phyloP scores from a whole-genome alignment of 768 basidiomycete species.

The Suillus tomentosus region DNA sequence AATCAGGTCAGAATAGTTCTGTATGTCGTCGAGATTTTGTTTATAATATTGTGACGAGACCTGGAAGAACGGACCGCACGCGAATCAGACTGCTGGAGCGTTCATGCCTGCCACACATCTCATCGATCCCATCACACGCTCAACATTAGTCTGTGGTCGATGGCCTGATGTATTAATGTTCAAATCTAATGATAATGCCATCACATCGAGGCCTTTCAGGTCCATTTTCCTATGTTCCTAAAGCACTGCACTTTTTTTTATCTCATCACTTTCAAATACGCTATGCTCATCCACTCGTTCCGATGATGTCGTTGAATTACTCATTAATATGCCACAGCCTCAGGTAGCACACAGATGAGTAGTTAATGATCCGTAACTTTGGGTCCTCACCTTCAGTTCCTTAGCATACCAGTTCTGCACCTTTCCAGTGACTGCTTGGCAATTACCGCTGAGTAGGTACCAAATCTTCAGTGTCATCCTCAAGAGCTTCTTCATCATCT shows the following conservation, averaged over 20 bases:
- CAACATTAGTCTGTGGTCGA: not conserved
- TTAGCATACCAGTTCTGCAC: not conserved
- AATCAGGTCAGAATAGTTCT: not conserved
- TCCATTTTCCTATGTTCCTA: not conserved
- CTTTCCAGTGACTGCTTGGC: not conserved
- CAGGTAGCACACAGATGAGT: not conserved
- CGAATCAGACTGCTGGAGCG: not conserved
- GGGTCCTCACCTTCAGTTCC: conserved; percentile 4
- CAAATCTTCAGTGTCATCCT: conserved; percentile 27
- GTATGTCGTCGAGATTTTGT: not conserved
- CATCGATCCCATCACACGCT: too few species aligned
- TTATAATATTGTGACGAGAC: not conserved
- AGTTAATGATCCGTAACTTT: conserved; percentile 1
- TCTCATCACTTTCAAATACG: not conserved
- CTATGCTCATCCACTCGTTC: not conserved
- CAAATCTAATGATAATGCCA: not conserved
- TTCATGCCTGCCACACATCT: not conserved
- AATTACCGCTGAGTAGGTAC: conserved; percentile 33
- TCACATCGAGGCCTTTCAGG: not conserved
- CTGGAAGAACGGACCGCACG: not conserved
- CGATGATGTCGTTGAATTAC: not conserved
- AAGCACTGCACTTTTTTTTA: not conserved
- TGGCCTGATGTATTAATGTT: not conserved
- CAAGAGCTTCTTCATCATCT: conserved; percentile 28
- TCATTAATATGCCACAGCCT: not conserved